A percentile compares a stretch with the other conserved stretches of the same genome.
Conservation (phyloP, 1,139 yeast genomes). For the Magnusiomyces ingens region DNA sequence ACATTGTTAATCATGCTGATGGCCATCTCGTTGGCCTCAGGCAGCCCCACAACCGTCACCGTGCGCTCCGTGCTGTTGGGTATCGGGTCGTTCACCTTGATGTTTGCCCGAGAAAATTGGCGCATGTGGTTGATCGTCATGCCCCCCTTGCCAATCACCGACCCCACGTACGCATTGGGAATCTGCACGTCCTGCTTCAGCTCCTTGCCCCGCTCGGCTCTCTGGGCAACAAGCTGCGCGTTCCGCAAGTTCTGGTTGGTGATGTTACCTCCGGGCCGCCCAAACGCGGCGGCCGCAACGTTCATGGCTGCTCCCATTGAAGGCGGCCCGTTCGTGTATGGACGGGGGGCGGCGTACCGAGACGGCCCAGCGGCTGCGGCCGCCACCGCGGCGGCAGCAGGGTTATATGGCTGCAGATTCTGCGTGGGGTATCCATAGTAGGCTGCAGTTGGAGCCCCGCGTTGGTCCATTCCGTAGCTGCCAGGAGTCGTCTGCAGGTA, state of each 20-base stretch:
- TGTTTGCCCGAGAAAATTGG: constrained; percentile 68
- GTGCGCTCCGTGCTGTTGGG: constrained; percentile 45
- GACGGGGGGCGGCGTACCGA: too few relatives aligned
- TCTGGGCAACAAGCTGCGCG: constrained; percentile 24
- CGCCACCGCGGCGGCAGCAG: not conserved
- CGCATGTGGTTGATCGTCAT: constrained; percentile 74
- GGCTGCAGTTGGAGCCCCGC: constrained; percentile 4
- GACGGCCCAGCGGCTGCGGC: too few relatives aligned
- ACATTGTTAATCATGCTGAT: constrained; percentile 70
- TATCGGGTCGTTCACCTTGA: constrained; percentile 54
- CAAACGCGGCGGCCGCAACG: too few relatives aligned
- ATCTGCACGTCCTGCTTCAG: constrained; percentile 64
- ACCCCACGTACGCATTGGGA: constrained; percentile 73
- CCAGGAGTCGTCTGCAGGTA: not conserved
- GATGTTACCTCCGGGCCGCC: not conserved
- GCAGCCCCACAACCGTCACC: constrained; percentile 63
- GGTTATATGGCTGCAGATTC: constrained; percentile 10
- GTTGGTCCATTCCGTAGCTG: constrained; percentile 5
- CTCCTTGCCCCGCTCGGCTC: constrained; percentile 39
- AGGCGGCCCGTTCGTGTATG: too few relatives aligned
- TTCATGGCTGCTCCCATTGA: too few relatives aligned
- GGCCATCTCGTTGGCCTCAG: constrained; percentile 69
- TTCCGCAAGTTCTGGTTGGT: constrained; percentile 16
- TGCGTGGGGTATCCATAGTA: not conserved
- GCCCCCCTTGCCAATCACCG: constrained; percentile 84